phyloP scores from a whole-genome alignment of 2,329 filamentous ascomycete species.

The Trichoderma hamatum region DNA sequence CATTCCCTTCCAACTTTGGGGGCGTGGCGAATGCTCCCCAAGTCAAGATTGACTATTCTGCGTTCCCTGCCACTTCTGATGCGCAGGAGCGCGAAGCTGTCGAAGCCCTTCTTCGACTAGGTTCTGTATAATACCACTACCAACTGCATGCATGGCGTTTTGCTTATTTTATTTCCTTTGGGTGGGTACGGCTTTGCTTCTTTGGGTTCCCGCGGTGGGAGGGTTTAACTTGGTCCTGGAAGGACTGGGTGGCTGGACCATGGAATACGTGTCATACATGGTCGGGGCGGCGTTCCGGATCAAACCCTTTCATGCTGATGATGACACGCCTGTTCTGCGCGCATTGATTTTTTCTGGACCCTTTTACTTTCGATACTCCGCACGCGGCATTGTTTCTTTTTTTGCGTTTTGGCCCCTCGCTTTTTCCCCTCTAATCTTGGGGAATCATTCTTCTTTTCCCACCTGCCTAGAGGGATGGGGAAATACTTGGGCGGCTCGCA shows the following conservation, averaged over 20 bases:
- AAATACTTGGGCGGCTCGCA: slow-evolving; percentile 1
- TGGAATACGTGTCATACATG: slow-evolving; percentile 39
- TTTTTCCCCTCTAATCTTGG: background rate
- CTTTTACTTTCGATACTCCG: slow-evolving; percentile 26
- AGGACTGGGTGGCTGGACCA: slow-evolving; percentile 39
- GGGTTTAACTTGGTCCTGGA: slow-evolving; percentile 30
- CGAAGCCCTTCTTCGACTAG: slow-evolving; percentile 78
- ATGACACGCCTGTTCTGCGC: slow-evolving; percentile 39
- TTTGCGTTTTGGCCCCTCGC: slow-evolving; percentile 18
- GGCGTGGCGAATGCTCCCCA: slow-evolving; percentile 57
- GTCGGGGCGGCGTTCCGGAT: slow-evolving; percentile 40
- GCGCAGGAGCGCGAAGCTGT: slow-evolving; percentile 80
- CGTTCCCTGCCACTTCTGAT: slow-evolving; percentile 58
- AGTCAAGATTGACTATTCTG: slow-evolving; percentile 56
- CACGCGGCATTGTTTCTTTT: slow-evolving; percentile 22
- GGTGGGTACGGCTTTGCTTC: slow-evolving; percentile 26
- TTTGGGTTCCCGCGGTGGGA: slow-evolving; percentile 20
- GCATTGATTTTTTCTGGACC: slow-evolving; percentile 25
- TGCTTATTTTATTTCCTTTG: slow-evolving; percentile 20
- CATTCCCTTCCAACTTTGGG: slow-evolving; percentile 54
- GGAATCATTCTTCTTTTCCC: slow-evolving; percentile 3
- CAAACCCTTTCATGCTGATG: slow-evolving; percentile 37
- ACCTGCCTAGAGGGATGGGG: slow-evolving; percentile 8
- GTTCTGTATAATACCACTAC: slow-evolving; percentile 73
- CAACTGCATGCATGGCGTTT: slow-evolving; percentile 60